Percentiles rank a stretch among this genome's conserved stretches.
These are phyloP conservation scores for Blastocystis hominis DNA, from an alignment of 352 stramenopile species.

Conservation along the genomic window DNA sequence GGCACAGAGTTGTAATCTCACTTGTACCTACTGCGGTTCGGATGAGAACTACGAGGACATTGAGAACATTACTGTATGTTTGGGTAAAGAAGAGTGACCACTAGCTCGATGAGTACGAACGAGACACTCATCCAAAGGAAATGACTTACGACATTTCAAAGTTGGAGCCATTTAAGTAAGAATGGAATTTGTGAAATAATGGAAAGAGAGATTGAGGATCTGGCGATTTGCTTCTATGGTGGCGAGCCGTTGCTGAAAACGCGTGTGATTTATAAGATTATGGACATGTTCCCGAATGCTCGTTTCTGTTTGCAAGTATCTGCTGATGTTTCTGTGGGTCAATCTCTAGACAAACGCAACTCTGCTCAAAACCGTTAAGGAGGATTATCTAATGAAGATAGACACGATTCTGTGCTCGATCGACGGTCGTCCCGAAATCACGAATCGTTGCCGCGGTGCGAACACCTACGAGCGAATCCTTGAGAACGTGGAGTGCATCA, in stretches of 20 bases:
- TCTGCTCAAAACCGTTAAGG: conserved; percentile 62
- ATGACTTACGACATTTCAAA: conserved; percentile 55
- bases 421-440: conserved; percentile 62
- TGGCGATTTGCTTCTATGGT: conserved; percentile 64
- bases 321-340: conserved; percentile 32
- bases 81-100: not conserved
- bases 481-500: conserved; percentile 62
- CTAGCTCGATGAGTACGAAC: conserved; percentile 52
- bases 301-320: conserved; percentile 12
- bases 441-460: conserved; percentile 60
- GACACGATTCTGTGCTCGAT: conserved; percentile 63
- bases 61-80: conserved; percentile 46
- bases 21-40: conserved; percentile 63
- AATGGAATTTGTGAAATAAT: not conserved
- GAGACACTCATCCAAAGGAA: conserved; percentile 55
- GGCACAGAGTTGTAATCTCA: conserved; percentile 62
- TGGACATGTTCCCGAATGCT: conserved; percentile 61
- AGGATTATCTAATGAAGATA: conserved; percentile 61
- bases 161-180: conserved; percentile 52
- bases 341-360: conserved; percentile 63
- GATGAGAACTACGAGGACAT: conserved; percentile 62
- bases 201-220: conserved; percentile 58
- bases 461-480: conserved; percentile 63
- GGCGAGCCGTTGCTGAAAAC: conserved; percentile 62
- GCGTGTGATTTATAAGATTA: conserved; percentile 63